phyloP scores from a whole-genome alignment of 768 basidiomycete genomes.

The Termitomyces sp. region DNA sequence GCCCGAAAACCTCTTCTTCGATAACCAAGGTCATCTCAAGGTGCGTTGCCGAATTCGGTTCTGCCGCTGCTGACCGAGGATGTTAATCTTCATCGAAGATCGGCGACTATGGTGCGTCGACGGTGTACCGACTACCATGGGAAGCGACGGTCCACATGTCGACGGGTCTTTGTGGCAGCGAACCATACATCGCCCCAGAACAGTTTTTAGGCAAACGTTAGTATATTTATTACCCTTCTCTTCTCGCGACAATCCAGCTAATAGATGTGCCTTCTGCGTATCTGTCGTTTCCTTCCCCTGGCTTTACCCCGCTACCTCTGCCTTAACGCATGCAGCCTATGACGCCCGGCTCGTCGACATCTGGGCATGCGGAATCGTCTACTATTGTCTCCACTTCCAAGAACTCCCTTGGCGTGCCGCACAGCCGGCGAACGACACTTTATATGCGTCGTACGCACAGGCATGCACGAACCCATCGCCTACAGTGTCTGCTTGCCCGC shows the following conservation, averaged over 20 bases:
- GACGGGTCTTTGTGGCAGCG: slow-evolving; percentile 94
- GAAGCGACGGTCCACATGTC: slow-evolving; percentile 96
- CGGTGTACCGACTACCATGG: slow-evolving; percentile 99
- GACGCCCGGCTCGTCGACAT: slow-evolving; percentile 97
- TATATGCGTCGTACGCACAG: slow-evolving; percentile 76
- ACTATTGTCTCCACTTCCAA: slow-evolving; percentile 98
- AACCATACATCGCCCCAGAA: slow-evolving; percentile 98
- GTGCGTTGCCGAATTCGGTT: slow-evolving; percentile 36
- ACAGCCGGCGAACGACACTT: slow-evolving; percentile 66
- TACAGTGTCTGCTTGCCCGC: slow-evolving; percentile 46
- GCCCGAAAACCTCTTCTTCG: slow-evolving; percentile 96
- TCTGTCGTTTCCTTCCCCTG: slow-evolving; percentile 8
- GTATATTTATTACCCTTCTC: slow-evolving; percentile 35
- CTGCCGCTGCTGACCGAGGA: neutral
- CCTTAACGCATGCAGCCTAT: slow-evolving; percentile 60
- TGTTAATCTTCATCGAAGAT: slow-evolving; percentile 50
- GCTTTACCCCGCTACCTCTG: slow-evolving; percentile 4
- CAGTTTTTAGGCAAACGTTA: slow-evolving; percentile 96
- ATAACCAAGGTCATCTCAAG: slow-evolving; percentile 90
- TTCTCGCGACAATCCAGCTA: slow-evolving; percentile 27
- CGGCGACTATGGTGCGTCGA: slow-evolving; percentile 97
- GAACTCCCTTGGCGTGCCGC: slow-evolving; percentile 98
- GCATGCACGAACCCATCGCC: slow-evolving; percentile 50
- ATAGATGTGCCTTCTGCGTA: slow-evolving; percentile 34
- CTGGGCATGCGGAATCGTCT: slow-evolving; percentile 96